phyloP scores from a whole-genome alignment of 495 filamentous ascomycete species.

The Penicillium canariense region DNA sequence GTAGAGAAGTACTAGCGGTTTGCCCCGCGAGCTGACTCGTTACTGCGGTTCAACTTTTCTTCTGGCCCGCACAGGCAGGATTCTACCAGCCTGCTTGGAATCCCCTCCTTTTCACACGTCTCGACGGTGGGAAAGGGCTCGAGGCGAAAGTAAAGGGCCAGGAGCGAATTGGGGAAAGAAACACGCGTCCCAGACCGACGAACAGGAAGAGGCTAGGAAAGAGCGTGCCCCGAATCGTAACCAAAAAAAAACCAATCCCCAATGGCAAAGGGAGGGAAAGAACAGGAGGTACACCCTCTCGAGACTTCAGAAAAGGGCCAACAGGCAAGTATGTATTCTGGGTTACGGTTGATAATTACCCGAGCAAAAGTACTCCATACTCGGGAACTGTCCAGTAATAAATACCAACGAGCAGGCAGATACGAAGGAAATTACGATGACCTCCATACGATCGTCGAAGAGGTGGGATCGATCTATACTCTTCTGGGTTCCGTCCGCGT shows the following conservation, averaged over 20 bases:
- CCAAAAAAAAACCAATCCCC: slow-evolving; percentile 6
- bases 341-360: slow-evolving; percentile 19
- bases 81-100: too few relatives aligned
- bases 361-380: slow-evolving; percentile 19
- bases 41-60: too few relatives aligned
- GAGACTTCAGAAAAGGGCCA: slow-evolving; percentile 26
- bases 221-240: too few relatives aligned
- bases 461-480: slow-evolving; percentile 29
- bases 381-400: too few relatives aligned
- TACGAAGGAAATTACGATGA: too few relatives aligned
- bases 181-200: too few relatives aligned
- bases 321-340: slow-evolving; percentile 16
- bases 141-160: slow-evolving; percentile 11
- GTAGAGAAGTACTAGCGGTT: slow-evolving; percentile 10
- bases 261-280: slow-evolving; percentile 15
- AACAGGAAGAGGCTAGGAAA: too few relatives aligned
- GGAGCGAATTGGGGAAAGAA: too few relatives aligned
- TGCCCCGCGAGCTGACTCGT: slow-evolving; percentile 16
- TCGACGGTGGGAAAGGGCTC: too few relatives aligned
- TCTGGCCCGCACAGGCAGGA: too few relatives aligned
- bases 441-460: slow-evolving; percentile 25
- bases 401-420: neutral
- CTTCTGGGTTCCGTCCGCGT: slow-evolving; percentile 20
- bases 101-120: too few relatives aligned
- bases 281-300: slow-evolving; percentile 13